Percentiles rank a stretch among this genome's conserved stretches.
These are phyloP conservation scores for Coccomyxa subellipsoidea DNA, from an alignment of 163 green algal species.

Conservation along the genomic window DNA sequence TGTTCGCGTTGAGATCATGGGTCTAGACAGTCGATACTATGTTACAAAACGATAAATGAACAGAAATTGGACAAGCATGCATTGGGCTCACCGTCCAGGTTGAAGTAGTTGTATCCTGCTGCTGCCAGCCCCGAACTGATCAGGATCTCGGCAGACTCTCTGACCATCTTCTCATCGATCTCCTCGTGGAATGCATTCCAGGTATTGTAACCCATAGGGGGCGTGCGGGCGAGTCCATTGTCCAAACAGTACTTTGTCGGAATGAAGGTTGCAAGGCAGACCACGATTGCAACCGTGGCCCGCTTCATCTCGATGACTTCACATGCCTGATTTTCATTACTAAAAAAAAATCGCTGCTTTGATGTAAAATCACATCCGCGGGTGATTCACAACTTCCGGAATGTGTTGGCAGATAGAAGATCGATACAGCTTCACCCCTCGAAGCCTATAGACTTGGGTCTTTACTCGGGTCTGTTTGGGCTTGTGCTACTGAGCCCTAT, in stretches of 20 bases:
- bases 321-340: too few species aligned
- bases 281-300: background rate
- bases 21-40: too few species aligned
- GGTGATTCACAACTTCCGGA: too few species aligned
- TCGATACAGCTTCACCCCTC: too few species aligned
- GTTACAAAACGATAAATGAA: background rate
- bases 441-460: too few species aligned
- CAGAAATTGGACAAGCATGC: background rate
- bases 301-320: background rate
- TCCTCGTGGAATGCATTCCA: slow-evolving; percentile 15
- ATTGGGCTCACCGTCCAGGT: slow-evolving; percentile 48
- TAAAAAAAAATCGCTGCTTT: too few species aligned
- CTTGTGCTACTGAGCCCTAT: too few species aligned
- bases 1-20: too few species aligned
- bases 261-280: background rate
- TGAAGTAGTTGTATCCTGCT: slow-evolving; percentile 63
- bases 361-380: too few species aligned
- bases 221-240: background rate
- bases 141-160: slow-evolving; percentile 56
- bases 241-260: background rate
- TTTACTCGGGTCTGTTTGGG: too few species aligned
- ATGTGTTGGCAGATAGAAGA: too few species aligned
- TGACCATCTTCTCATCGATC: slow-evolving; percentile 53
- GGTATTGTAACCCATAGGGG: slow-evolving; percentile 10
- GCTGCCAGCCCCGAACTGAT: slow-evolving; percentile 53